Evolutionary conservation across 2,329 filamentous ascomycete species (phyloP).

Genomic region (Cryphonectria parasitica): DNA sequence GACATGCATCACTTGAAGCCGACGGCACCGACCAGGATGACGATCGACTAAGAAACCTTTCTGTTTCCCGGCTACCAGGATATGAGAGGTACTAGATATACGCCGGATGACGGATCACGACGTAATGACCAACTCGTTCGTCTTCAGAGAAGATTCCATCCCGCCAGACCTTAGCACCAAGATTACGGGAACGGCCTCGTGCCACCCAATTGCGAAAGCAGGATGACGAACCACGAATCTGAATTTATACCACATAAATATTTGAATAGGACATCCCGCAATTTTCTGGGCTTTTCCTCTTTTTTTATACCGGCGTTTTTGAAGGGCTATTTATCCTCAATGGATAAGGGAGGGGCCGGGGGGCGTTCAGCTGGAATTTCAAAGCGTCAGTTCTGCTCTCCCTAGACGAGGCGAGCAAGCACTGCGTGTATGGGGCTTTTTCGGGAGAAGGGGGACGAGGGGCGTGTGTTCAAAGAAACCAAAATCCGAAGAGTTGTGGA

Average conservation of each 20-base stretch:
- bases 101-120: slow-evolving; percentile 21
- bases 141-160: slow-evolving; percentile 17
- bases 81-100: slow-evolving; percentile 8
- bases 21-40: slow-evolving; percentile 60
- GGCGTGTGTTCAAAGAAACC: not conserved
- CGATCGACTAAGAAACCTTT: slow-evolving; percentile 55
- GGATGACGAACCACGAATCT: slow-evolving; percentile 27
- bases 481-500: not conserved
- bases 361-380: slow-evolving; percentile 18
- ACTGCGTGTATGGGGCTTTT: not conserved
- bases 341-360: slow-evolving; percentile 20
- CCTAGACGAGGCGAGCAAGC: slow-evolving; percentile 12
- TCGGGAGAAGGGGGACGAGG: not conserved
- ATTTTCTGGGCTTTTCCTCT: slow-evolving; percentile 15
- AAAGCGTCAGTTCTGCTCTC: slow-evolving; percentile 5
- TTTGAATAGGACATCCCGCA: slow-evolving; percentile 15
- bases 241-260: slow-evolving; percentile 23
- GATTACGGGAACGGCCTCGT: slow-evolving; percentile 13
- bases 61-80: not conserved
- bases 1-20: slow-evolving; percentile 61
- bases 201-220: slow-evolving; percentile 28
- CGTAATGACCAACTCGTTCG: slow-evolving; percentile 26
- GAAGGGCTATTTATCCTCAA: slow-evolving; percentile 14
- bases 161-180: slow-evolving; percentile 19
- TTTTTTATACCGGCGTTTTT: slow-evolving; percentile 24